A percentile compares a stretch with the other conserved stretches of the same genome.
Conservation (phyloP, 495 filamentous ascomycete species). For the Parathielavia hyrcaniae region DNA sequence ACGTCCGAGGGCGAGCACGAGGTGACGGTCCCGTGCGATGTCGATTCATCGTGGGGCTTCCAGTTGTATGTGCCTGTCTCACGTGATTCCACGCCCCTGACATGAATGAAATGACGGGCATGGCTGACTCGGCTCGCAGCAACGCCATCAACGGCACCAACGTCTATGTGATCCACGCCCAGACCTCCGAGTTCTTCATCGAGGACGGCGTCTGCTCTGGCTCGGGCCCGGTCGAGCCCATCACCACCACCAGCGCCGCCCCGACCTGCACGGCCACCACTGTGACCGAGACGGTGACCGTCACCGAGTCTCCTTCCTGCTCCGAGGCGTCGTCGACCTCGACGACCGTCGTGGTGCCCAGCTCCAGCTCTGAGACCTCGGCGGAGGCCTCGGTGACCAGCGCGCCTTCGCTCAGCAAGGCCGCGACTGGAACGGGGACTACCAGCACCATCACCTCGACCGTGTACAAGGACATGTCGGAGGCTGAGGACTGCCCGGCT, state of each 20-base stretch:
- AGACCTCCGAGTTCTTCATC: conserved; percentile 40
- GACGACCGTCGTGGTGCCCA: neutral
- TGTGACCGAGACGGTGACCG: conserved; percentile 26
- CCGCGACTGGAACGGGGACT: neutral
- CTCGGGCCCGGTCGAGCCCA: conserved; percentile 7
- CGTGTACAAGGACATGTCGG: conserved; percentile 27
- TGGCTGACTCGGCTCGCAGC: conserved; percentile 12
- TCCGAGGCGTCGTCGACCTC: neutral
- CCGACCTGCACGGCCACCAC: conserved; percentile 28
- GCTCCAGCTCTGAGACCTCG: neutral
- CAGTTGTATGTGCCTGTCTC: conserved; percentile 39
- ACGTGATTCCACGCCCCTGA: no score
- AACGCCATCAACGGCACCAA: conserved; percentile 48
- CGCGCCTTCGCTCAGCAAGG: conserved; percentile 12
- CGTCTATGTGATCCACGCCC: conserved; percentile 45
- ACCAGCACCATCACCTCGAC: conserved; percentile 27
- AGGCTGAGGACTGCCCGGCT: conserved; percentile 13
- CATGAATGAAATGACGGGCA: no score
- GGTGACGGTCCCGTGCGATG: conserved; percentile 41
- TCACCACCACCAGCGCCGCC: neutral
- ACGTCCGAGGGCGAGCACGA: conserved; percentile 28
- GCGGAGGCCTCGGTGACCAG: neutral
- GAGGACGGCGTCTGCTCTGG: conserved; percentile 23
- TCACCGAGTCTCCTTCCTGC: conserved; percentile 4
- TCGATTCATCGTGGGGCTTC: conserved; percentile 38